phyloP scores from a whole-genome alignment of 1,284 basidiomycete species.

The Tetrapyrgos nigripes region DNA sequence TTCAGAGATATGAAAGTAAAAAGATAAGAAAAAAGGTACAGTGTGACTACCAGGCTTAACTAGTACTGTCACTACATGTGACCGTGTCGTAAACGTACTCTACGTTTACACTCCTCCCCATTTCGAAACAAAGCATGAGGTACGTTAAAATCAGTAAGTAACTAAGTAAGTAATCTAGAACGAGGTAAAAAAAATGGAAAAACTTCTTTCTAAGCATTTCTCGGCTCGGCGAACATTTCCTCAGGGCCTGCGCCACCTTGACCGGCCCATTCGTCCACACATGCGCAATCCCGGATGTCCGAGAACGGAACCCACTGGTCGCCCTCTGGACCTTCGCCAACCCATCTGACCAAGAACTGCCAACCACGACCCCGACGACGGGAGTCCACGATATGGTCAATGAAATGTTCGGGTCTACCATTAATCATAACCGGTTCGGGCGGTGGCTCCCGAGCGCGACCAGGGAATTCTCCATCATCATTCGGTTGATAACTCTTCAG shows the following conservation, averaged over 20 bases:
- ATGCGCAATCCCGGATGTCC: constrained; percentile 21
- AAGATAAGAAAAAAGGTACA: too few species aligned
- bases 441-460: background rate
- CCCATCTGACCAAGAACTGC: constrained; percentile 12
- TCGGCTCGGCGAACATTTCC: too few species aligned
- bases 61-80: too few species aligned
- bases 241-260: constrained; percentile 11
- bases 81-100: too few species aligned
- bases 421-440: constrained; percentile 16
- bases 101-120: too few species aligned
- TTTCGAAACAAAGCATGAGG: too few species aligned
- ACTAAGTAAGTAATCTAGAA: too few species aligned
- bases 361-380: background rate
- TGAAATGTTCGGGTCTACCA: constrained; percentile 4
- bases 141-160: too few species aligned
- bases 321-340: constrained; percentile 3
- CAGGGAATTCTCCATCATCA: constrained; percentile 17
- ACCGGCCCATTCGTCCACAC: constrained; percentile 22
- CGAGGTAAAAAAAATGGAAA: too few species aligned
- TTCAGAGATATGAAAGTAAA: too few species aligned
- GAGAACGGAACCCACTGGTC: constrained; percentile 8
- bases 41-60: too few species aligned
- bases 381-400: constrained; percentile 6
- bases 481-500: constrained; percentile 15
- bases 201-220: too few species aligned